Percentiles rank a stretch among this genome's conserved stretches.
These are phyloP conservation scores for Aspergillus chevalieri DNA, from an alignment of 2,329 filamentous ascomycete genomes.

Conservation along the genomic window DNA sequence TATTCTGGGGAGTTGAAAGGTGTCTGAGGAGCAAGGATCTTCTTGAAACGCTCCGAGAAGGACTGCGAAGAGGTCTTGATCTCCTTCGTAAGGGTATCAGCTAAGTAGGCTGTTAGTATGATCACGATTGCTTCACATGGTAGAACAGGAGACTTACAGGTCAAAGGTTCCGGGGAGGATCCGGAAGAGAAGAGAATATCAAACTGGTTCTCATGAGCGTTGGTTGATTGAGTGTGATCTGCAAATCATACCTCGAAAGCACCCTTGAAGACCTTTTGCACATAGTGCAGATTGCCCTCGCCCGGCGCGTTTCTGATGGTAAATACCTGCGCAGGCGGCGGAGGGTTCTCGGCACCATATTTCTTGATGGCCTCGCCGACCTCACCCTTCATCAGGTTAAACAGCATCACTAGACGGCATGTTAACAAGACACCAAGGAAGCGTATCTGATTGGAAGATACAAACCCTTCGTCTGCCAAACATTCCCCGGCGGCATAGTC, in stretches of 20 bases:
- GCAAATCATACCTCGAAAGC: conserved; percentile 57
- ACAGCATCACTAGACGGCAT: conserved; percentile 46
- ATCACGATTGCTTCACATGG: not conserved
- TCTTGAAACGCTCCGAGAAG: conserved; percentile 69
- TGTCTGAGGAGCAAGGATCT: conserved; percentile 64
- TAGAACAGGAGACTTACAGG: conserved; percentile 36
- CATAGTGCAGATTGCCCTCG: conserved; percentile 71
- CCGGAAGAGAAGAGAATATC: conserved; percentile 83
- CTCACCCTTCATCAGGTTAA: conserved; percentile 57
- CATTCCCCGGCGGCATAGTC: conserved; percentile 57
- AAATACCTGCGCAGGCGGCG: conserved; percentile 80
- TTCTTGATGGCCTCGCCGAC: conserved; percentile 55
- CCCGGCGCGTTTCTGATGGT: conserved; percentile 59
- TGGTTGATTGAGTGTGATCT: not conserved
- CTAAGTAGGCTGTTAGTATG: conserved; percentile 18
- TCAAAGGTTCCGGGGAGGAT: conserved; percentile 53
- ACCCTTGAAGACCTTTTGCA: conserved; percentile 89
- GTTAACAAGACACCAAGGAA: not conserved
- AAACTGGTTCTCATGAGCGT: conserved; percentile 50
- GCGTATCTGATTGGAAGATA: conserved; percentile 1
- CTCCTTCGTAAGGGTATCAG: conserved; percentile 62
- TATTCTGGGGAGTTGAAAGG: conserved; percentile 73
- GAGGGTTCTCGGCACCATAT: conserved; percentile 60
- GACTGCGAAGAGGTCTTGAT: conserved; percentile 60
- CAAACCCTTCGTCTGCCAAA: conserved; percentile 77